Evolutionary conservation across 495 filamentous ascomycete genomes (phyloP).

Genomic region (Copromyces sp.): DNA sequence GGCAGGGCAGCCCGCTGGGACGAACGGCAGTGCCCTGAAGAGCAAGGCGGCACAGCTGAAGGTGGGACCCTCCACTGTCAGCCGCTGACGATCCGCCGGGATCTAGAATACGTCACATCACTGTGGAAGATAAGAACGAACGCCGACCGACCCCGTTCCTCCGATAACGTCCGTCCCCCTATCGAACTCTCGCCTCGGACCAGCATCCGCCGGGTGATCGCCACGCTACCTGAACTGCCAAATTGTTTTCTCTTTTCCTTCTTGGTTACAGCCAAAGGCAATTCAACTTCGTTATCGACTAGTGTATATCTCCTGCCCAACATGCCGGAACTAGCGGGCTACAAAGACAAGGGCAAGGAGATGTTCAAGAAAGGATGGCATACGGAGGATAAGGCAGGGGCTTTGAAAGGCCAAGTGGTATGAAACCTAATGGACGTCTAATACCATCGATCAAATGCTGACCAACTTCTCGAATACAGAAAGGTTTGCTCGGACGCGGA

Average conservation of each 20-base stretch:
- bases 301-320: background rate
- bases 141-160: background rate
- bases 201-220: background rate
- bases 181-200: background rate
- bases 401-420: constrained; percentile 34
- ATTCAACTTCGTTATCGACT: background rate
- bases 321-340: background rate
- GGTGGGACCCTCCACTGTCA: background rate
- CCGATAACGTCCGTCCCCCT: background rate
- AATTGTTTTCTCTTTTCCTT: background rate
- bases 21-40: constrained; percentile 13
- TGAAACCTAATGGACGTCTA: background rate
- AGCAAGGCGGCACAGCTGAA: constrained; percentile 9
- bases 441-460: background rate
- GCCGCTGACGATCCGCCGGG: background rate
- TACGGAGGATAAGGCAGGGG: constrained; percentile 29
- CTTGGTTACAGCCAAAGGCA: background rate
- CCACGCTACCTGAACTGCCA: background rate
- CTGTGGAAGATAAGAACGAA: constrained; percentile 1
- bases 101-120: constrained; percentile 5
- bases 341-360: constrained; percentile 18
- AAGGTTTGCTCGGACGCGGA: constrained; percentile 31
- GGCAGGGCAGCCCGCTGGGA: background rate
- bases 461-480: constrained; percentile 17
- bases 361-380: constrained; percentile 35